phyloP scores from a whole-genome alignment of 2,329 filamentous ascomycete species.

The Fusarium pininemorale region DNA sequence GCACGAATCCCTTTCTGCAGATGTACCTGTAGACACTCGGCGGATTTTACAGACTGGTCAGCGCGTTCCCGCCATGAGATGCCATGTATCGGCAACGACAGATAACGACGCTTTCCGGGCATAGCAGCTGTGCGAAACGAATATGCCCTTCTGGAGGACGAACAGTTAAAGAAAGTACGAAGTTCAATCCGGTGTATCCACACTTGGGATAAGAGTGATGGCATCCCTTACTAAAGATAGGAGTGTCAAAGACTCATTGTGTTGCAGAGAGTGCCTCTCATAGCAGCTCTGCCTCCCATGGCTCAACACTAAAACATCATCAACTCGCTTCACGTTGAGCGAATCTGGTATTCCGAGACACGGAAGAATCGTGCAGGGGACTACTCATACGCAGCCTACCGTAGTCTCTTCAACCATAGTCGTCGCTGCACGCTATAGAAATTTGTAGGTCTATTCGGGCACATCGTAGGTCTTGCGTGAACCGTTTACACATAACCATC shows the following conservation, averaged over 20 bases:
- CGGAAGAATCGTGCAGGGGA: fast-evolving
- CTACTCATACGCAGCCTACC: not conserved
- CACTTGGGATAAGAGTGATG: not conserved
- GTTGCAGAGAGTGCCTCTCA: not conserved
- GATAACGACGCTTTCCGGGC: not conserved
- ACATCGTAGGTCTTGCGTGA: not conserved
- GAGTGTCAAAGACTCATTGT: not conserved
- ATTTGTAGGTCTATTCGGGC: not conserved
- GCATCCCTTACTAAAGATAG: fast-evolving
- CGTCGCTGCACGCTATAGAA: not conserved
- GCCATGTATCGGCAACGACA: not conserved
- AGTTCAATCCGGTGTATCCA: fast-evolving
- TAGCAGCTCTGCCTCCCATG: not conserved
- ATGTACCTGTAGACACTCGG: fast-evolving
- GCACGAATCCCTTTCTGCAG: not conserved
- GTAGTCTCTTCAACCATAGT: not conserved
- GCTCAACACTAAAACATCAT: not conserved
- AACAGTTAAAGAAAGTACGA: not conserved
- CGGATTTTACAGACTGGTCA: not conserved
- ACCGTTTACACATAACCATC: not conserved
- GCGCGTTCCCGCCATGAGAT: not conserved
- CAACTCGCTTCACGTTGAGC: not conserved
- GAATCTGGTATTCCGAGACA: fast-evolving
- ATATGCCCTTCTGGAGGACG: not conserved
- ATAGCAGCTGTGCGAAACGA: not conserved